Evolutionary conservation across 2,329 filamentous ascomycete genomes (phyloP).

Genomic region (Xylaria multiplex): DNA sequence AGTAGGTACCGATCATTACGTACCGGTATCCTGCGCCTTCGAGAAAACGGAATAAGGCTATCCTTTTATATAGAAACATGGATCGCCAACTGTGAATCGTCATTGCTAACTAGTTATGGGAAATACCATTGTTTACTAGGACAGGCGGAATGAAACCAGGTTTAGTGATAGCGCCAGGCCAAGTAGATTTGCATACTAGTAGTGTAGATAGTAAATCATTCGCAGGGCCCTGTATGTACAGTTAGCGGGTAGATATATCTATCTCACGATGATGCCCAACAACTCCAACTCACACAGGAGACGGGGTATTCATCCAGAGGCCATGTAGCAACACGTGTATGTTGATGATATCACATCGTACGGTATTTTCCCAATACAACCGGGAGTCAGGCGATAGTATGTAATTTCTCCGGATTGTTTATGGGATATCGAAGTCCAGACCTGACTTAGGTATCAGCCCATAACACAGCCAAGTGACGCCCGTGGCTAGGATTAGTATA

Average conservation of each 20-base stretch:
- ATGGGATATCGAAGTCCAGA: not conserved
- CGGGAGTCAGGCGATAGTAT: slow-evolving; percentile 8
- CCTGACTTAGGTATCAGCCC: slow-evolving; percentile 1
- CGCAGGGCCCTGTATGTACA: slow-evolving; percentile 1
- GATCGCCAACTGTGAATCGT: slow-evolving; percentile 10
- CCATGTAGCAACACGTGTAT: not conserved
- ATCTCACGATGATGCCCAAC: slow-evolving; percentile 9
- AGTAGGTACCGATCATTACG: slow-evolving; percentile 9
- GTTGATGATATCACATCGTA: slow-evolving; percentile 16
- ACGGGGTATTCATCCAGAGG: not conserved
- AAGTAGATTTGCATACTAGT: not conserved
- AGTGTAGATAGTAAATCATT: not conserved
- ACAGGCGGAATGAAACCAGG: not conserved
- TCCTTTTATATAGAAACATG: slow-evolving; percentile 4
- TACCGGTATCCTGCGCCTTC: slow-evolving; percentile 7
- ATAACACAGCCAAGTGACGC: not conserved
- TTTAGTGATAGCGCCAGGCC: not conserved
- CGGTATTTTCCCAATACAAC: slow-evolving; percentile 11
- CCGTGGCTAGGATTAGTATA: not conserved
- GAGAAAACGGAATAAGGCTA: slow-evolving; percentile 5
- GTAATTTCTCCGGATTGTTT: not conserved
- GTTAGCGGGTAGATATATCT: slow-evolving; percentile 1
- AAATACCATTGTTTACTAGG: not conserved
- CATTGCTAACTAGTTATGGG: slow-evolving; percentile 10
- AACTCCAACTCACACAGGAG: not conserved